phyloP scores from a whole-genome alignment of 768 basidiomycete genomes.

The Tricholoma flavovirens region DNA sequence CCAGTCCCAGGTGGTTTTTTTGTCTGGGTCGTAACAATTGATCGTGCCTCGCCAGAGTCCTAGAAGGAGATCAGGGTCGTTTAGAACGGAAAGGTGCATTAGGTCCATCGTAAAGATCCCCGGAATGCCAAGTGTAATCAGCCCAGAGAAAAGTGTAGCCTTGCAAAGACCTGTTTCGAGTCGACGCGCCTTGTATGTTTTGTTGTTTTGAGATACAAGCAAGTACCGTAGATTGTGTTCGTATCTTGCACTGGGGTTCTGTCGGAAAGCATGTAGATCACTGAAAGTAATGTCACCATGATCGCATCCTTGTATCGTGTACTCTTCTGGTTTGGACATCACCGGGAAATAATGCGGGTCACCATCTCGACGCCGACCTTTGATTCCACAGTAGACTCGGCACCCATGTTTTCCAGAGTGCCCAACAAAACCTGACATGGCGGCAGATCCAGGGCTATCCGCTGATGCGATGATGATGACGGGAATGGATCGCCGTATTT shows the following conservation, averaged over 20 bases:
- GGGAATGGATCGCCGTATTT: slow-evolving; percentile 11
- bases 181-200: slow-evolving; percentile 10
- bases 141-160: slow-evolving; percentile 30
- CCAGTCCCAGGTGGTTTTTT: slow-evolving; percentile 1
- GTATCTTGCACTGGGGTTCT: background rate
- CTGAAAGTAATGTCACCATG: slow-evolving; percentile 19
- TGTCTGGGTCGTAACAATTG: slow-evolving; percentile 19
- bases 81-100: slow-evolving; percentile 34
- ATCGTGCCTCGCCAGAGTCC: slow-evolving; percentile 29
- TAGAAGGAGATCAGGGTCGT: slow-evolving; percentile 37
- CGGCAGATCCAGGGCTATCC: slow-evolving; percentile 26
- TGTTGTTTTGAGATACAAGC: background rate
- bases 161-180: slow-evolving; percentile 30
- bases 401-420: slow-evolving; percentile 32
- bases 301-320: slow-evolving; percentile 17
- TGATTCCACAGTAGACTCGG: slow-evolving; percentile 24
- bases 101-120: slow-evolving; percentile 31
- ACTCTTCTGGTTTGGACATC: slow-evolving; percentile 21
- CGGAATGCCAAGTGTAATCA: slow-evolving; percentile 27
- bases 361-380: slow-evolving; percentile 18
- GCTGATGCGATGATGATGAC: slow-evolving; percentile 23
- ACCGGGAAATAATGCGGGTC: slow-evolving; percentile 27
- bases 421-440: slow-evolving; percentile 25
- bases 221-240: background rate
- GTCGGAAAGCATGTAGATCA: slow-evolving; percentile 2